Base-by-base conservation (phyloP, 805 yeast species). In the Metschnikowia peoriensis region DNA sequence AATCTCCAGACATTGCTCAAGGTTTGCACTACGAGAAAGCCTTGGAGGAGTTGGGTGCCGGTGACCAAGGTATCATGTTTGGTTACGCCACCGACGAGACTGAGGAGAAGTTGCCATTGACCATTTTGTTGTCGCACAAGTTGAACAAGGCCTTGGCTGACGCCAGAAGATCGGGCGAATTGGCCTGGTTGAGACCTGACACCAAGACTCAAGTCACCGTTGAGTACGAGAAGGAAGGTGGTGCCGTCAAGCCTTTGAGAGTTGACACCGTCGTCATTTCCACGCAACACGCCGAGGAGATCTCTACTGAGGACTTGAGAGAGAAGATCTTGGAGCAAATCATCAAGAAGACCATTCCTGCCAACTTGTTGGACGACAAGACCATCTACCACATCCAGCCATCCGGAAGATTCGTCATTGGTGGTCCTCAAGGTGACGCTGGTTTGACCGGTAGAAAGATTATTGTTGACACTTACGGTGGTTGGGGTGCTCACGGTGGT, bases 401-500 rank as follows among this genome's bases (percentile, higher is more conserved):
- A 67, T 91, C 98, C 60, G 99, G 99, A 66, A 88, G 98, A 79
- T 94, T 94, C 85, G 97, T 94, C 68, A 94, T 94, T 72, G 99
- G 99, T 81, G 99, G 99, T 76, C 99, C 99, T 65, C 99, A 94
- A 80, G 99, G 99, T 85, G 99, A 94, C 75, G 99, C 99, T 63
- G 99, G 99, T 83, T 81, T 94, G 72, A 94, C 99, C 64, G 99
- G 99, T 77, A 90, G 99, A 82, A 94, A 94, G 83, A 94, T 94
- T 77, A 94, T 94, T 69, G 99, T 94, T 72, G 99, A 94, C 78
- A 96, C 99, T 61, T 94, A 94, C 81, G 99, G 99, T 82, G 99
- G 99, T 70, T 96, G 99, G 96, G 97, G 99, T 79, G 98, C 99
- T 70, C 99, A 94, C 83, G 99, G 99, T 80, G 99, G 99, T 83